Base-by-base conservation (phyloP, 2,329 filamentous ascomycete genomes). In the Knufia fluminis region DNA sequence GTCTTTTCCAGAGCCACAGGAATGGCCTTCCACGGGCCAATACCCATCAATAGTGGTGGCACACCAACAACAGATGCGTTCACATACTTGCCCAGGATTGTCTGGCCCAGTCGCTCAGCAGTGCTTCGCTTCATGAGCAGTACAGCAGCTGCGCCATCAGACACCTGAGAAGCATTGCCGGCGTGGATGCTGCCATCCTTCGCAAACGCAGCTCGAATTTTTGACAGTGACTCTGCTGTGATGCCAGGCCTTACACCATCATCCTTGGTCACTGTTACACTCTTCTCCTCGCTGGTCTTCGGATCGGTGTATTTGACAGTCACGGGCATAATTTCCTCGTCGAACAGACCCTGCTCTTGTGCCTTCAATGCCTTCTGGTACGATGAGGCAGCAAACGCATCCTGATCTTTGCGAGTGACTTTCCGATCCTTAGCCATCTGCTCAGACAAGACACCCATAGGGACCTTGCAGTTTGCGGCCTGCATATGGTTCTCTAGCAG, bases 21-120 rank as follows among this genome's bases (percentile, higher is more conserved):
- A 62, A 98, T 97, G 50, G 92, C 90, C 70, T 90, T 90, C 80
- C 88, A 95, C 45, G 92, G 92, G 1, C 92, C 92, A 58, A 95
- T 76, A 55, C 92, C 92, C 92, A 98, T 97, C 71, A 98, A 89
- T 56, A 92, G 79, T 6, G 92, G 92, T 1, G 91, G 80, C 8
- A 97, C 78, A 58, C 92, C 92, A 35, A 90, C 86, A 28, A 95
- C 83, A 4, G 90, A 95, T 50, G 89, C 86, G 60, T 86, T 88
- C 56, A 94, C 88, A 66, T 88, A 97, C 71, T 97, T 98, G 69
- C 83, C 92, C 52, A 97, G 66, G 68, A 97, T 90, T 54, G 90
- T 88, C 72, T 95, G 86, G 57, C 85, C 84, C 38, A 96, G 81
- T 69, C 85, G 81, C 63, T 86, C 78, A 52, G 91, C 91, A 53